Conservation (phyloP, 768 basidiomycete genomes). For the Boletus fagicola region DNA sequence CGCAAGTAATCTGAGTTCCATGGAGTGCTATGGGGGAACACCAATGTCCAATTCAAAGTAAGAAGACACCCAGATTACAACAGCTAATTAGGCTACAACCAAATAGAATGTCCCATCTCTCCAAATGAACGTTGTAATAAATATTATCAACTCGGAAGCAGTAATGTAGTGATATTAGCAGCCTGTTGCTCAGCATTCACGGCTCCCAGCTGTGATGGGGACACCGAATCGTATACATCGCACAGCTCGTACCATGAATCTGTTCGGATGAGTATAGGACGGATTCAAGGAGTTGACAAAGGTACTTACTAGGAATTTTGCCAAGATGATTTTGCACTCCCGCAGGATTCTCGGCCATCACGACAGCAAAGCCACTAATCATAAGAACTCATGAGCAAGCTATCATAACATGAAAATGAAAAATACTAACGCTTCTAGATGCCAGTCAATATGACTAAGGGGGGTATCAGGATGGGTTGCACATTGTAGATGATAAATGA, state of each 20-base stretch:
- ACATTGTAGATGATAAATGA: neutral
- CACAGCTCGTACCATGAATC: constrained; percentile 29
- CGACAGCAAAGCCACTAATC: constrained; percentile 31
- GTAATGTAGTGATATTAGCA: constrained; percentile 16
- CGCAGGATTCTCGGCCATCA: constrained; percentile 25
- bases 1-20: too few relatives aligned
- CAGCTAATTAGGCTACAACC: too few relatives aligned
- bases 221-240: constrained; percentile 20
- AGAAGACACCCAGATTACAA: neutral
- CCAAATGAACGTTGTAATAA: neutral
- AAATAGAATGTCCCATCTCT: too few relatives aligned
- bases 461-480: neutral
- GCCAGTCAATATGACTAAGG: constrained; percentile 32
- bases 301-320: constrained; percentile 14
- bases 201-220: constrained; percentile 21
- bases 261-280: constrained; percentile 1
- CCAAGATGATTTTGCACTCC: constrained; percentile 17
- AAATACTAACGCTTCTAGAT: constrained; percentile 22
- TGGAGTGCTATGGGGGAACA: too few relatives aligned
- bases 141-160: constrained; percentile 20
- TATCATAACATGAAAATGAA: neutral
- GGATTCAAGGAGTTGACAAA: too few relatives aligned
- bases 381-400: neutral
- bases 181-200: constrained; percentile 18
- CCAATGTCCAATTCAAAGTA: neutral